Conservation (phyloP, 2,329 filamentous ascomycete species). For the Nemania sp. region DNA sequence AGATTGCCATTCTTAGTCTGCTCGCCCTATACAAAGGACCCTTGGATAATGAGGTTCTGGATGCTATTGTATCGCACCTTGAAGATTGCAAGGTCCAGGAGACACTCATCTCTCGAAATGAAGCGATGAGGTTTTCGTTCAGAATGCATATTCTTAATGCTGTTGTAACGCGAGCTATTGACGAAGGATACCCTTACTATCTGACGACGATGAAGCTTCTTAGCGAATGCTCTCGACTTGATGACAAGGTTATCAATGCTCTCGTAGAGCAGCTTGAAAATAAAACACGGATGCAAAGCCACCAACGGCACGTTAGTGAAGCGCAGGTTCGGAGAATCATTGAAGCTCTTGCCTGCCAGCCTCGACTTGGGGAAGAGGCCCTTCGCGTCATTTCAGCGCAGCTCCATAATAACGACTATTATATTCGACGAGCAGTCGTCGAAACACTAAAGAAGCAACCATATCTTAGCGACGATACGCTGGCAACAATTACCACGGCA, state of each 20-base stretch:
- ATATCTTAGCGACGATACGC: not conserved
- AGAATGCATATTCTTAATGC: conserved; percentile 1
- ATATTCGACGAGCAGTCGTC: not conserved
- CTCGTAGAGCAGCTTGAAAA: not conserved
- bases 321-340: not conserved
- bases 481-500: not conserved
- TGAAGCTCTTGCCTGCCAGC: not conserved
- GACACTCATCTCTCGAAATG: not conserved
- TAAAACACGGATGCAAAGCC: too few relatives aligned
- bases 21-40: not conserved
- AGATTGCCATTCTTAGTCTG: not conserved
- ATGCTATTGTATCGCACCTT: not conserved
- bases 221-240: not conserved
- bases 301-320: too few relatives aligned
- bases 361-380: not conserved
- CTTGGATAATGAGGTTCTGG: not conserved
- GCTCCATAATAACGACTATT: not conserved
- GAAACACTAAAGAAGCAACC: not conserved
- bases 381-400: not conserved
- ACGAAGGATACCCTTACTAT: not conserved
- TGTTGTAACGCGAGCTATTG: not conserved
- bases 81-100: not conserved
- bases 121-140: conserved; percentile 1
- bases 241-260: not conserved
- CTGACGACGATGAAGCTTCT: not conserved